Base-by-base conservation (phyloP, 208 protist species). In the Crithidia mellificae region DNA sequence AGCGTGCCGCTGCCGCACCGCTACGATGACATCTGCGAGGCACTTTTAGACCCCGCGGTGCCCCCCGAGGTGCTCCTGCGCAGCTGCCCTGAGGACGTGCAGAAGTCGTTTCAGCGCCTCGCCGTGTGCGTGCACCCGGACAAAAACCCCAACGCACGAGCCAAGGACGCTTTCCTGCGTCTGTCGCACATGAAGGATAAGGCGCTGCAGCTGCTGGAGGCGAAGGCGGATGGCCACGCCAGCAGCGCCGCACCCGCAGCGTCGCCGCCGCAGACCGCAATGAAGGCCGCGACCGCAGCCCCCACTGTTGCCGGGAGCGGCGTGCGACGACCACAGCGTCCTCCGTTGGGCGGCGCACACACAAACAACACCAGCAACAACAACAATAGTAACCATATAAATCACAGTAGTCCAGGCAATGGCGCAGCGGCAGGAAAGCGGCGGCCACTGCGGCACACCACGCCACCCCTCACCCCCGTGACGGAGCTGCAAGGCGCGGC, bases 71-170 rank as follows among this genome's bases (percentile, higher is more conserved):
- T 53, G 52, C 84, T 78, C 43, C 74, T 83, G 59, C 72, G 59
- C 14, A 81, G 77, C 29, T 58, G 55, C 3, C 59, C 68, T 17
- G 77, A 83, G n/a, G 77, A 65, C 1, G 69, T 93, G 22, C 83
- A 86, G 34, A 90, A 91, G 66, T 50, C 64, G 25, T 96, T 87
- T 68, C 87, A 96, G 63, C 77, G 79, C 22, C 81, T 91, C 34
- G 85, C 85, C 22, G 75, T 96, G n/a, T 68, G 83, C 56, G 83
- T 89, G 9, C 91, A 96, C 51, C 91, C 91, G 0, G 91, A 96
- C 74, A 96, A 96, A 63, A 96, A 96, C 61, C 87, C 91, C 5
- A 74, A 83, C 62, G 69, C 77, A 2, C 66, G 52, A 30, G 91
- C 91, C 17, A 84, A 77, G 19, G 87, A 96, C 8, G 88, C 88